Evolutionary conservation across 306 rosid species (phyloP).

Genomic region (Hylodesmum podocarpum): DNA sequence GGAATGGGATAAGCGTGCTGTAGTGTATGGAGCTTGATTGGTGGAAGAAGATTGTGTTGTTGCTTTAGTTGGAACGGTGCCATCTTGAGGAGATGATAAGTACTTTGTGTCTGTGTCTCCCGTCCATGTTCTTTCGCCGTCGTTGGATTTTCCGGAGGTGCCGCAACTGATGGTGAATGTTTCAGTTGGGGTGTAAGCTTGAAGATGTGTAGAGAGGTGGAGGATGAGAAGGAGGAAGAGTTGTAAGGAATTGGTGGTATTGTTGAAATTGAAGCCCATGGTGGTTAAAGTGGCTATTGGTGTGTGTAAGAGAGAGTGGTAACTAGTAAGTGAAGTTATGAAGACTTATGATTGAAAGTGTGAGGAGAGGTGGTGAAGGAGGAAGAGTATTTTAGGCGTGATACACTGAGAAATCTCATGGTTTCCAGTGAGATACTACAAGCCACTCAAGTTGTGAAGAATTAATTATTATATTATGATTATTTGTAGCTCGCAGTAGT

Average conservation of each 20-base stretch:
- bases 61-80: neutral
- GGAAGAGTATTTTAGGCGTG: no score
- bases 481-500: neutral
- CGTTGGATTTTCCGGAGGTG: conserved; percentile 21
- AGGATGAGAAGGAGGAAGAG: neutral
- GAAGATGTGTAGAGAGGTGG: neutral
- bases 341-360: no score
- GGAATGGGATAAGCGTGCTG: conserved; percentile 32
- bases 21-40: conserved; percentile 12
- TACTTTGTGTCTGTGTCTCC: conserved; percentile 25
- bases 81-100: neutral
- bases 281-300: no score
- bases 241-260: neutral
- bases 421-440: neutral
- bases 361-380: no score
- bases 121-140: conserved; percentile 27
- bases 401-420: conserved; percentile 10
- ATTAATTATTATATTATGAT: neutral
- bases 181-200: conserved; percentile 30
- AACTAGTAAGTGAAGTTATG: no score
- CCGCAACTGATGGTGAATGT: conserved; percentile 37
- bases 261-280: no score
- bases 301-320: no score
- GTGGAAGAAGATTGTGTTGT: neutral
- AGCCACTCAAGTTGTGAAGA: neutral